Evolutionary conservation across 2,329 filamentous ascomycete species (phyloP).

Genomic region (Huntiella bhutanensis): DNA sequence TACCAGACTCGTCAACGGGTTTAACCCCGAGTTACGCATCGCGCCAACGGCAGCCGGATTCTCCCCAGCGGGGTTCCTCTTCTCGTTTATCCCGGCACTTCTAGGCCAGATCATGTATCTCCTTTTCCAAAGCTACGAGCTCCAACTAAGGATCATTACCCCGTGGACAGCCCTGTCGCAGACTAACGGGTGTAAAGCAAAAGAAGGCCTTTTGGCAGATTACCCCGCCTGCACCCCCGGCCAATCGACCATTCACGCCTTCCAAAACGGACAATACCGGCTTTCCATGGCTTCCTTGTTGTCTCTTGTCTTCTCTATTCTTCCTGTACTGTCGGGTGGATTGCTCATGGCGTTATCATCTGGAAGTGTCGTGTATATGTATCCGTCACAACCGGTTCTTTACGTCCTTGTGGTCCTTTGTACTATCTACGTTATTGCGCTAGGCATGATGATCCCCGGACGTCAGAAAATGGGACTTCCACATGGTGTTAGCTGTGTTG

Average conservation of each 20-base stretch:
- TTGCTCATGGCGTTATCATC: conserved; percentile 56
- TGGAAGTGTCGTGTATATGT: conserved; percentile 38
- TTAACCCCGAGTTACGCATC: conserved; percentile 47
- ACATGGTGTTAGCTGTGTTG: conserved; percentile 52
- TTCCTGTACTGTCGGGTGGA: conserved; percentile 51
- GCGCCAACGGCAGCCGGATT: conserved; percentile 46
- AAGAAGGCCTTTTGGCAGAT: conserved; percentile 46
- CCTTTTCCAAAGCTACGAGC: conserved; percentile 46
- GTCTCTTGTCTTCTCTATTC: conserved; percentile 36
- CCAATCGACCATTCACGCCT: conserved; percentile 36
- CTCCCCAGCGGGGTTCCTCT: conserved; percentile 75
- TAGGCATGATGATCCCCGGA: conserved; percentile 41
- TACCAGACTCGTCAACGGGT: conserved; percentile 48
- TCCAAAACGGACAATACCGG: conserved; percentile 43
- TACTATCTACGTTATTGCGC: conserved; percentile 45
- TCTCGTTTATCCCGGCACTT: conserved; percentile 53
- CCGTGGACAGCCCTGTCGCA: conserved; percentile 47
- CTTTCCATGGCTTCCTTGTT: conserved; percentile 42
- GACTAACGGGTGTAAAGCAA: conserved; percentile 39
- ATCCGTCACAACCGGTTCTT: conserved; percentile 54
- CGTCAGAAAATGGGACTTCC: conserved; percentile 47
- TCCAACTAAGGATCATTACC: conserved; percentile 43
- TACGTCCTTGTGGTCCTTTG: conserved; percentile 55
- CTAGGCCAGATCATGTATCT: conserved; percentile 50
- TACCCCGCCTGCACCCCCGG: conserved; percentile 50